These are phyloP conservation scores for Fusarium coicis DNA, from an alignment of 2,329 filamentous ascomycete species.

Conservation along the genomic window DNA sequence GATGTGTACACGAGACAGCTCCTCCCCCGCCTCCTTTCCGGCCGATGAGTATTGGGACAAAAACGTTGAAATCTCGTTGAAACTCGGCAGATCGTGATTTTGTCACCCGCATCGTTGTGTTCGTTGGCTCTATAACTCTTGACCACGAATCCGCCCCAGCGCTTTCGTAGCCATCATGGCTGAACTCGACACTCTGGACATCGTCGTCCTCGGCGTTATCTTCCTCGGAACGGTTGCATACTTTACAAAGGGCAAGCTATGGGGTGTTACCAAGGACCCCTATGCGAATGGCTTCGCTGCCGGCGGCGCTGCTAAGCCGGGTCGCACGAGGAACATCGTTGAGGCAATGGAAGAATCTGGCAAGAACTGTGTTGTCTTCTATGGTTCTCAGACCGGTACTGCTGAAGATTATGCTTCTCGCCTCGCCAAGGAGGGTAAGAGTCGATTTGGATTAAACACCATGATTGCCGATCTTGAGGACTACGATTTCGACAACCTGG, in stretches of 20 bases:
- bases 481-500: slow-evolving; percentile 95
- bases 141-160: slow-evolving; percentile 13
- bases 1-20: no score
- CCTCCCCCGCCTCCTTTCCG: slow-evolving; percentile 43
- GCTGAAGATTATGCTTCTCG: slow-evolving; percentile 98
- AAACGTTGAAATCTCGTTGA: slow-evolving; percentile 19
- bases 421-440: slow-evolving; percentile 96
- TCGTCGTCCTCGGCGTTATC: slow-evolving; percentile 87
- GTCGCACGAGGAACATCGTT: slow-evolving; percentile 89
- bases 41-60: slow-evolving; percentile 33
- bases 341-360: slow-evolving; percentile 95
- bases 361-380: slow-evolving; percentile 99
- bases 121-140: not conserved
- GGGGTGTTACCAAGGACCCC: slow-evolving; percentile 88
- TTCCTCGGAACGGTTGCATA: slow-evolving; percentile 91
- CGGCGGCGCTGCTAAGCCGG: slow-evolving; percentile 77
- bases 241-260: slow-evolving; percentile 97
- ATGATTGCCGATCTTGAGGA: slow-evolving; percentile 99
- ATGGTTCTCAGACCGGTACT: slow-evolving; percentile 97
- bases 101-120: not conserved
- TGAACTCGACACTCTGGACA: slow-evolving; percentile 94
- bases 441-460: slow-evolving; percentile 93
- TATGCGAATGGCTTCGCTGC: slow-evolving; percentile 81
- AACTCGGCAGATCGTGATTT: not conserved
- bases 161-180: slow-evolving; percentile 72